Evolutionary conservation across 73 alveolate genomes (phyloP).

Genomic region (Paramecium pentaurelia): DNA sequence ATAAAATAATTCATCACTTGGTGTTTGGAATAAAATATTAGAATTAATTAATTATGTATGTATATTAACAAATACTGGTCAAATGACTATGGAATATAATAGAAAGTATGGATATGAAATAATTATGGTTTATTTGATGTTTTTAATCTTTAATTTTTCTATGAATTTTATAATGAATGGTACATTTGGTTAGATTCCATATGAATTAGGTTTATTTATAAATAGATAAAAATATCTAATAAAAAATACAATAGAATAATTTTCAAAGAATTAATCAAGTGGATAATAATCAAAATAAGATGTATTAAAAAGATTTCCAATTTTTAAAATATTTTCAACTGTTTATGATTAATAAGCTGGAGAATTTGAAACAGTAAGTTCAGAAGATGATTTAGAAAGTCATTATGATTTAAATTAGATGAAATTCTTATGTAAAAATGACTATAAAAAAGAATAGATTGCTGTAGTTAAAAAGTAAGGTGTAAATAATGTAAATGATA

Average conservation of each 20-base stretch:
- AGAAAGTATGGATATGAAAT: neutral
- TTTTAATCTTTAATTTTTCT: neutral
- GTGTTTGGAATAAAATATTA: neutral
- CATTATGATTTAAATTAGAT: neutral
- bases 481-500: neutral
- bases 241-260: neutral
- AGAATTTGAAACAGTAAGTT: neutral
- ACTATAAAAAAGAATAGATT: neutral
- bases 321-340: neutral
- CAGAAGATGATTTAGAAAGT: neutral
- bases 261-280: neutral
- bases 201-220: neutral
- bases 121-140: neutral
- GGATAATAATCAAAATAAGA: neutral
- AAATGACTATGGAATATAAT: neutral
- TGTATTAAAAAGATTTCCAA: conserved; percentile 2
- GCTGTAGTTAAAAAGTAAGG: neutral
- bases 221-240: neutral
- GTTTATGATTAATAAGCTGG: neutral
- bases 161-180: neutral
- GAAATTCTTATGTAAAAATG: neutral
- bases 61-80: neutral
- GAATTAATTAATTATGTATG: neutral
- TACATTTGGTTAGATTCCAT: neutral
- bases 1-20: neutral